A percentile compares a stretch with the other conserved stretches of the same genome.
phyloP scores from a whole-genome alignment of 345 rosid species.

The Citrus cavaleriei region DNA sequence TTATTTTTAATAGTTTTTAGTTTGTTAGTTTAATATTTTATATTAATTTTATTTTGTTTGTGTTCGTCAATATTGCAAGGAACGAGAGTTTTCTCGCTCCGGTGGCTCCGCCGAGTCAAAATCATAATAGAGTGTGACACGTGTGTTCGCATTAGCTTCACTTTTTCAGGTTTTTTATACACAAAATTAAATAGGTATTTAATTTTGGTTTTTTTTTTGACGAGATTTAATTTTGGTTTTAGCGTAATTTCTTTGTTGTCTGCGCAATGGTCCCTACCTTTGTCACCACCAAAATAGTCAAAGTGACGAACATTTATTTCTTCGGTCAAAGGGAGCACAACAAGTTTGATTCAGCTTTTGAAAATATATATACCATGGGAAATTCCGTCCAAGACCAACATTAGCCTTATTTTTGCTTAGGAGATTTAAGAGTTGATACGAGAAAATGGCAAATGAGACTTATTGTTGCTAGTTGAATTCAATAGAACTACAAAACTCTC shows the following conservation, averaged over 20 bases:
- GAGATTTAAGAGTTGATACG: no score
- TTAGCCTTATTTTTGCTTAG: no score
- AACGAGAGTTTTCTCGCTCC: slow-evolving; percentile 16
- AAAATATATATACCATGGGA: not conserved
- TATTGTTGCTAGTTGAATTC: no score
- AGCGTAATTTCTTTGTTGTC: not conserved
- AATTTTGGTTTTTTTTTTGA: not conserved
- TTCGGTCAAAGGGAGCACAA: slow-evolving; percentile 4
- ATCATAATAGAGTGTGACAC: slow-evolving; percentile 11
- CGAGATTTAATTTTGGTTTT: not conserved
- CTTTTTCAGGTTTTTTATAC: not conserved
- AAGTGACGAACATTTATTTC: not conserved
- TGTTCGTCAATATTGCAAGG: slow-evolving; percentile 8
- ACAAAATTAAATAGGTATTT: not conserved
- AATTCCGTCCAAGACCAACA: no score
- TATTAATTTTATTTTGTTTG: not conserved
- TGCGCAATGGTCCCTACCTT: not conserved
- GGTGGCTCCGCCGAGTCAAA: slow-evolving; percentile 53
- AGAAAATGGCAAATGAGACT: no score
- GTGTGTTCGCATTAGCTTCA: slow-evolving; percentile 1
- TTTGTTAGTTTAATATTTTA: not conserved
- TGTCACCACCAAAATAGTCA: not conserved
- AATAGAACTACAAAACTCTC: no score
- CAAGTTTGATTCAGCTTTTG: not conserved
- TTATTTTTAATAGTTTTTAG: no score